A percentile compares a stretch with the other conserved stretches of the same genome.
These are phyloP conservation scores for Fusarium humuli DNA, from an alignment of 2,329 filamentous ascomycete genomes.

Conservation along the genomic window DNA sequence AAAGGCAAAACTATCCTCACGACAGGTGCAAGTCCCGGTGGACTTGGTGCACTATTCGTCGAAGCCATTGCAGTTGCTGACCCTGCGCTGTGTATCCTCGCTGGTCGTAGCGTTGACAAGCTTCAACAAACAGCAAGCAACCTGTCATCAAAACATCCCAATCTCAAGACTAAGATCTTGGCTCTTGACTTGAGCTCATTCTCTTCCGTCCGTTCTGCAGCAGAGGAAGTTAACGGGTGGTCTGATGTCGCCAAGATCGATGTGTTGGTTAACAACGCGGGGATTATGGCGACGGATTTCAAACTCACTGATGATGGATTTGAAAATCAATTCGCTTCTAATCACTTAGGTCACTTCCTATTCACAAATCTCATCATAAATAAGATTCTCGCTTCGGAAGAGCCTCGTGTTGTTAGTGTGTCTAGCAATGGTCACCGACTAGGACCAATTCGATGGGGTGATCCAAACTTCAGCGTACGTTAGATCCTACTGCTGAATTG, in stretches of 20 bases:
- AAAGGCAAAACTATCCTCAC: conserved; percentile 19
- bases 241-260: conserved; percentile 5
- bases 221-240: conserved; percentile 2
- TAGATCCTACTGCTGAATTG: fast-evolving
- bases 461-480: conserved; percentile 7
- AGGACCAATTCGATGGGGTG: conserved; percentile 15
- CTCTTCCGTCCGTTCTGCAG: conserved; percentile 1
- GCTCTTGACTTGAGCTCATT: conserved; percentile 5
- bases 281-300: conserved; percentile 19
- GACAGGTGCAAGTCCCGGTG: conserved; percentile 11
- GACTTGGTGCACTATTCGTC: conserved; percentile 1
- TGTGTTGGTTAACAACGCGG: conserved; percentile 12
- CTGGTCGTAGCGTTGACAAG: conserved; percentile 8
- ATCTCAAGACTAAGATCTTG: neutral
- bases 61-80: conserved; percentile 9
- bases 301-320: conserved; percentile 11
- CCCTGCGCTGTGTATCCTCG: neutral
- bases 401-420: conserved; percentile 17
- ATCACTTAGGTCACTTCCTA: conserved; percentile 16
- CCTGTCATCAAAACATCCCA: neutral
- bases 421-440: conserved; percentile 14
- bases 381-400: neutral
- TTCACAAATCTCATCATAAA: conserved; percentile 18
- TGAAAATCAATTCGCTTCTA: conserved; percentile 16
- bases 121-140: conserved; percentile 13